phyloP scores from a whole-genome alignment of 1,284 basidiomycete species.

The Irpex lacteus region DNA sequence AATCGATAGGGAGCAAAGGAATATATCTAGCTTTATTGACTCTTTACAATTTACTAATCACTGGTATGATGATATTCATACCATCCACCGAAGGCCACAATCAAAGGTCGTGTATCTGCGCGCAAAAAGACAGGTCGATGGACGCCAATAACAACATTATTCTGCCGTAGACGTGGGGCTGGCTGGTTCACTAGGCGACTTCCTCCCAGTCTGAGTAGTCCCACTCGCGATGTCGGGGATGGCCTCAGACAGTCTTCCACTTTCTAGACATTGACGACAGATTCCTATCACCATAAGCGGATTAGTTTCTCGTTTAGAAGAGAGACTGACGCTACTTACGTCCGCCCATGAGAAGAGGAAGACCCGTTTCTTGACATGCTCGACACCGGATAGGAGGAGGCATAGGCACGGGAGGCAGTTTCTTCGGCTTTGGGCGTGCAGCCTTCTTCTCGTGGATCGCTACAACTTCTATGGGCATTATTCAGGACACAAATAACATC shows the following conservation, averaged over 20 bases:
- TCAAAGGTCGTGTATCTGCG: no score
- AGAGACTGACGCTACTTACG: slow-evolving; percentile 44
- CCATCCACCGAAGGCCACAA: no score
- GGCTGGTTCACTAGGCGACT: no score
- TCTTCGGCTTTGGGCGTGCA: not conserved
- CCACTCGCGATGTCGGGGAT: not conserved
- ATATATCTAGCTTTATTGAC: no score
- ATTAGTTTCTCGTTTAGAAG: not conserved
- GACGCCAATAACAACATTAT: no score
- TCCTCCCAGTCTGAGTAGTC: not conserved
- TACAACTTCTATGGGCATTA: no score
- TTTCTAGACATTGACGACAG: not conserved
- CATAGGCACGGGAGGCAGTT: not conserved
- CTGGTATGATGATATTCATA: no score
- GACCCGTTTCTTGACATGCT: slow-evolving; percentile 59
- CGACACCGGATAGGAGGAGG: slow-evolving; percentile 49
- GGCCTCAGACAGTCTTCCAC: not conserved
- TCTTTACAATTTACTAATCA: no score
- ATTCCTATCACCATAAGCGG: not conserved
- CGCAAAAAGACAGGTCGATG: no score
- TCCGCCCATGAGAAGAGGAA: slow-evolving; percentile 69
- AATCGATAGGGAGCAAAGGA: no score
- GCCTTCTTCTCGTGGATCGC: not conserved
- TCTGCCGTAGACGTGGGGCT: no score
- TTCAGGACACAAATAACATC: no score